phyloP scores from a whole-genome alignment of 2,329 filamentous ascomycete genomes.

The Clarireedia paspali region DNA sequence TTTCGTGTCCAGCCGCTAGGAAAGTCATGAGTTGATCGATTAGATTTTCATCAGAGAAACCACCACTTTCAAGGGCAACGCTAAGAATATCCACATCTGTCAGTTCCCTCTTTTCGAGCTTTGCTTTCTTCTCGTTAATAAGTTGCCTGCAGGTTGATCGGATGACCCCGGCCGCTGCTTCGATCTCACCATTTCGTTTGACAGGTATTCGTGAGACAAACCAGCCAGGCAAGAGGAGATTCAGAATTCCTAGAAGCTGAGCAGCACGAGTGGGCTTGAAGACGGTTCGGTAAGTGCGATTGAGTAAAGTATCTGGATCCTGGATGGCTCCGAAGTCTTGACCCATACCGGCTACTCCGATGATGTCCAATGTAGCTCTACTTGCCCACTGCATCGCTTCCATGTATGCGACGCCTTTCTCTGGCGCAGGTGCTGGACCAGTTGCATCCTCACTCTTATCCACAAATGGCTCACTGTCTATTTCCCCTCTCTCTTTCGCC shows the following conservation, averaged over 20 bases:
- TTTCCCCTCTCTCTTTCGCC: slow-evolving; percentile 34
- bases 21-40: slow-evolving; percentile 89
- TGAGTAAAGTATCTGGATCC: slow-evolving; percentile 52
- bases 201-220: slow-evolving; percentile 59
- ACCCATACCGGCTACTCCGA: slow-evolving; percentile 64
- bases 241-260: slow-evolving; percentile 49
- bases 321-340: slow-evolving; percentile 61
- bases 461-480: slow-evolving; percentile 24
- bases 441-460: slow-evolving; percentile 4
- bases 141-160: slow-evolving; percentile 60
- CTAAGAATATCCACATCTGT: slow-evolving; percentile 68
- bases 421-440: neutral
- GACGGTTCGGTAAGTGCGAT: slow-evolving; percentile 46
- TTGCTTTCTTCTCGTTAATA: slow-evolving; percentile 60
- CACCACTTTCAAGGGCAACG: slow-evolving; percentile 68
- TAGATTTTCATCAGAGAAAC: slow-evolving; percentile 71
- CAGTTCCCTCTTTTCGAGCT: slow-evolving; percentile 41
- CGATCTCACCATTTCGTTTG: slow-evolving; percentile 59
- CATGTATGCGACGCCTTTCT: slow-evolving; percentile 35
- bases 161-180: slow-evolving; percentile 48
- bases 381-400: slow-evolving; percentile 57
- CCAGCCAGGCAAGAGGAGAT: slow-evolving; percentile 54
- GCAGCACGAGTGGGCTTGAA: slow-evolving; percentile 46
- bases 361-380: slow-evolving; percentile 66
- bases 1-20: slow-evolving; percentile 75